These are phyloP conservation scores for Penicillium riverlandense DNA, from an alignment of 495 filamentous ascomycete genomes.

Conservation along the genomic window DNA sequence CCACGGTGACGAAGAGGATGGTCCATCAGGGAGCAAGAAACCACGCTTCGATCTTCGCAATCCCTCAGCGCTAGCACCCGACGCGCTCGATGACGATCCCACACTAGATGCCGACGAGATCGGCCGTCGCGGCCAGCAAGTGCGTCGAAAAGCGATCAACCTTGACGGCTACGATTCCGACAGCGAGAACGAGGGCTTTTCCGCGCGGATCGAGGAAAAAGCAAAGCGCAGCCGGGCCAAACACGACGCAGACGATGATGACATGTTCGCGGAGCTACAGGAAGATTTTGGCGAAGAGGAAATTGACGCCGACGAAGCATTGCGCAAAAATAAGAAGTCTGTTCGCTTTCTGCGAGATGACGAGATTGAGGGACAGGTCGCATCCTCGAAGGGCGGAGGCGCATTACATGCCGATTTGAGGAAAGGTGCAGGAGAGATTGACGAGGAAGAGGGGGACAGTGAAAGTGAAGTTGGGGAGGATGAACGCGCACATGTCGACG, in stretches of 20 bases:
- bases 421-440: constrained; percentile 31
- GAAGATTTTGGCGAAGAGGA: constrained; percentile 52
- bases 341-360: constrained; percentile 69
- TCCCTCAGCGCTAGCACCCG: constrained; percentile 78
- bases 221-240: constrained; percentile 43
- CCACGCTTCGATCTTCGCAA: constrained; percentile 93
- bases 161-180: constrained; percentile 96
- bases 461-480: constrained; percentile 69
- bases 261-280: constrained; percentile 84
- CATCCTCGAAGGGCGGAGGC: constrained; percentile 61
- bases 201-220: constrained; percentile 56
- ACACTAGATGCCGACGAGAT: constrained; percentile 89
- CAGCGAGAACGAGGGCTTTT: constrained; percentile 85
- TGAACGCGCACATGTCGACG: constrained; percentile 59
- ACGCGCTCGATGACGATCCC: constrained; percentile 69
- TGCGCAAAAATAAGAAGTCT: constrained; percentile 64
- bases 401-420: constrained; percentile 54
- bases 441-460: constrained; percentile 43
- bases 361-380: constrained; percentile 84
- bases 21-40: constrained; percentile 59
- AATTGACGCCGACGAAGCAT: constrained; percentile 35
- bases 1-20: constrained; percentile 48
- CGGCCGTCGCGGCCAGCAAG: constrained; percentile 65
- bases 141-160: constrained; percentile 87
- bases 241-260: constrained; percentile 50